phyloP scores from a whole-genome alignment of 352 stramenopile species.

The Pythium angustatum region DNA sequence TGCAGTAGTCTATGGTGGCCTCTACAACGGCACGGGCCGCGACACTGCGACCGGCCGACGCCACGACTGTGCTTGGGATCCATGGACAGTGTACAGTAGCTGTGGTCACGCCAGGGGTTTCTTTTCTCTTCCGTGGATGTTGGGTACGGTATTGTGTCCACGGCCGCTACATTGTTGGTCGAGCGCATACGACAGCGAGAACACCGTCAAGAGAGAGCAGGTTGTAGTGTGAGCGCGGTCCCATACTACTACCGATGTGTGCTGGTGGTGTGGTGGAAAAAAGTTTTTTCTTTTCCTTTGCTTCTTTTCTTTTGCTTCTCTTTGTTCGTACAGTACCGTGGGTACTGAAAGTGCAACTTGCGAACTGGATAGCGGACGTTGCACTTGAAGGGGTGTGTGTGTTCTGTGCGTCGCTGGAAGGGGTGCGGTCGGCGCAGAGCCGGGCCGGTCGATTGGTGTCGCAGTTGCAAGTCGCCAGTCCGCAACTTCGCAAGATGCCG shows the following conservation, averaged over 20 bases:
- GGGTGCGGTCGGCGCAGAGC: constrained; percentile 8
- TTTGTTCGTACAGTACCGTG: neutral
- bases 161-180: no score
- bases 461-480: constrained; percentile 23
- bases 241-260: no score
- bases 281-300: neutral
- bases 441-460: constrained; percentile 13
- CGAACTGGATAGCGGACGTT: constrained; percentile 14
- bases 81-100: no score
- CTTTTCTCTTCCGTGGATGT: neutral
- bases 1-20: neutral
- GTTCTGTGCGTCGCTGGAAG: neutral
- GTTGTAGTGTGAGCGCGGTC: neutral
- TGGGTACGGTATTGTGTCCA: no score
- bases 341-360: neutral
- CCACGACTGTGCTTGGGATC: neutral
- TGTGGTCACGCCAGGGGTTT: no score
- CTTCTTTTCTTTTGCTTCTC: neutral
- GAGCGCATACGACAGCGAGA: neutral
- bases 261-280: neutral
- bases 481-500: neutral
- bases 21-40: constrained; percentile 5
- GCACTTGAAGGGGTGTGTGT: constrained; percentile 28
- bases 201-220: constrained; percentile 2
- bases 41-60: no score